Evolutionary conservation across 371 early-diverging fungal genomes (phyloP).

Genomic region (Apophysomyces ossiformis): DNA sequence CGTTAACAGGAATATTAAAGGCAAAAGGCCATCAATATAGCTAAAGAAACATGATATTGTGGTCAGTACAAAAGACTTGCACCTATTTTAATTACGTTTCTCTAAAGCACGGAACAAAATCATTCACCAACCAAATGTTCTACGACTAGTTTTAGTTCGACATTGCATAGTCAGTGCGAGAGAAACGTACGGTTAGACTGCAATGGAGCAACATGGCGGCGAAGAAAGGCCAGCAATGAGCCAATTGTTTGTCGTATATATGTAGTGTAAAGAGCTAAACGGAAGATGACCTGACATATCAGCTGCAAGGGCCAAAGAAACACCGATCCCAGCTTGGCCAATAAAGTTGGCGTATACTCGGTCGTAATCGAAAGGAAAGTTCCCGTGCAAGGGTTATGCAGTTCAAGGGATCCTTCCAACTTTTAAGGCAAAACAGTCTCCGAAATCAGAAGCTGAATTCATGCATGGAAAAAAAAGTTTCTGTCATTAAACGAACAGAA

Average conservation of each 20-base stretch:
- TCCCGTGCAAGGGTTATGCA: too few relatives aligned
- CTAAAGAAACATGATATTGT: slow-evolving; percentile 2
- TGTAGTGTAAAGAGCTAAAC: background rate
- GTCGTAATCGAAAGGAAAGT: too few relatives aligned
- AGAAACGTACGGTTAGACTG: slow-evolving; percentile 21
- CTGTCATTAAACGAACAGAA: too few relatives aligned
- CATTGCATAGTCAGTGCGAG: background rate
- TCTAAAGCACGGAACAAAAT: slow-evolving; percentile 35
- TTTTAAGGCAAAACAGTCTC: too few relatives aligned
- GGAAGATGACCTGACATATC: background rate
- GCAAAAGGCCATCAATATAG: slow-evolving; percentile 19
- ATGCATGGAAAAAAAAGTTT: too few relatives aligned
- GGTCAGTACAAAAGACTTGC: background rate
- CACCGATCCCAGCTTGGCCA: too few relatives aligned
- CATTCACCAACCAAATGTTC: slow-evolving; percentile 27
- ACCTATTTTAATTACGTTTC: slow-evolving; percentile 19
- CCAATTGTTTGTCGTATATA: background rate
- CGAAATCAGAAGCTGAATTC: too few relatives aligned
- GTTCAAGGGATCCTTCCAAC: too few relatives aligned
- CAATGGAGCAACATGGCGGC: slow-evolving; percentile 11
- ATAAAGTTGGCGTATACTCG: too few relatives aligned
- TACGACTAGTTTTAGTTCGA: background rate
- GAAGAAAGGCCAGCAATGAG: background rate
- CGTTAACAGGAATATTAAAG: slow-evolving; percentile 9
- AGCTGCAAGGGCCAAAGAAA: too few relatives aligned